Evolutionary conservation across 495 filamentous ascomycete genomes (phyloP).

Genomic region (Aspergillus taichungensis): DNA sequence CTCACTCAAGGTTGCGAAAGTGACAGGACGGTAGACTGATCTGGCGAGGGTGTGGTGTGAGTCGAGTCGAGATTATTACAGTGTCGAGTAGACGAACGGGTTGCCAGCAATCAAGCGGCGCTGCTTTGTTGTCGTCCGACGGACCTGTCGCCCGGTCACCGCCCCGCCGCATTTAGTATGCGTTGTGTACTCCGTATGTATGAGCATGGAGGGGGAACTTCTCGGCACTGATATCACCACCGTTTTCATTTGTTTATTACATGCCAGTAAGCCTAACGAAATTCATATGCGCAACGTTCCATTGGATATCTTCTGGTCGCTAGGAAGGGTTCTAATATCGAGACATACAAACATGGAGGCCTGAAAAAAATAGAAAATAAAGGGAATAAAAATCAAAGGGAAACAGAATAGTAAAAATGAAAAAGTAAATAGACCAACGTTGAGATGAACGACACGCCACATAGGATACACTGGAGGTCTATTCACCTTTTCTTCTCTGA

Average conservation of each 20-base stretch:
- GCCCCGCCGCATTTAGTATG: constrained; percentile 9
- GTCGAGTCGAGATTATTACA: neutral
- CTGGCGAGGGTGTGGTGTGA: neutral
- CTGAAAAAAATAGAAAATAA: neutral
- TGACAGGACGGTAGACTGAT: too few species aligned
- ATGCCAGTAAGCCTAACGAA: neutral
- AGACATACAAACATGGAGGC: neutral
- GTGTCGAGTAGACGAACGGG: neutral
- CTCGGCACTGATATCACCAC: neutral
- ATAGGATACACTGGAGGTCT: too few species aligned
- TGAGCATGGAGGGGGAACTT: neutral
- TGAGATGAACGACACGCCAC: too few species aligned
- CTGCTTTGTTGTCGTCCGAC: constrained; percentile 20
- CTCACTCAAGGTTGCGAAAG: too few species aligned
- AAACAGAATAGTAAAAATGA: neutral
- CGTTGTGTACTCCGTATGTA: neutral
- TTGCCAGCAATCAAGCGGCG: neutral
- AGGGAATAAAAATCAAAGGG: neutral
- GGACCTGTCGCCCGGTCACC: constrained; percentile 17
- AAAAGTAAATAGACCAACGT: too few species aligned
- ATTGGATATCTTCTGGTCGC: constrained; percentile 12
- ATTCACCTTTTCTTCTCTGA: too few species aligned
- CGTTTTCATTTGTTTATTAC: neutral
- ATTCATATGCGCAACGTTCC: neutral
- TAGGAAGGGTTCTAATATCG: constrained; percentile 1